A percentile compares a stretch with the other conserved stretches of the same genome.
Evolutionary conservation across 2,329 filamentous ascomycete species (phyloP).

Genomic region (Metarhizium sp.): DNA sequence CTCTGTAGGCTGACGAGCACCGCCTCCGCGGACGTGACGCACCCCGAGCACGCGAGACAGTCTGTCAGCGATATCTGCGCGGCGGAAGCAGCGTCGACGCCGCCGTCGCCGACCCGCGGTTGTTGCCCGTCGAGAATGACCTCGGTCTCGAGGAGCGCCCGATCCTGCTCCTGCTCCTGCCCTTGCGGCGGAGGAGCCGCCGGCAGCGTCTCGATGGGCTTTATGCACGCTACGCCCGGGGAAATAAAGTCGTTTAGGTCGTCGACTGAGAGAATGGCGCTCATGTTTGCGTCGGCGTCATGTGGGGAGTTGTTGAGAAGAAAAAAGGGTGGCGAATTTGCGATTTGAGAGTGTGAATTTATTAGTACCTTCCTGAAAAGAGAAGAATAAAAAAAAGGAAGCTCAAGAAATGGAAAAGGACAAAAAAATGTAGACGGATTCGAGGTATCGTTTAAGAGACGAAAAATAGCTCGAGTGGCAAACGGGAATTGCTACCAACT

Average conservation of each 20-base stretch:
- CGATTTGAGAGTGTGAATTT: neutral
- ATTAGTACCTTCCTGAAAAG: no score
- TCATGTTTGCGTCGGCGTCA: constrained; percentile 49
- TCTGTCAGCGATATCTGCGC: constrained; percentile 94
- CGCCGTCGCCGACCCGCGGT: constrained; percentile 35
- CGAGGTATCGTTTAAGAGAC: no score
- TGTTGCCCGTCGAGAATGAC: constrained; percentile 87
- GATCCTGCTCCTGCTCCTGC: neutral
- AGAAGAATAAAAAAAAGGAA: no score
- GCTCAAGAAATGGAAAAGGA: no score
- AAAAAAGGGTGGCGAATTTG: neutral
- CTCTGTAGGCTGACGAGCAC: constrained; percentile 94
- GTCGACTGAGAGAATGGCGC: constrained; percentile 91
- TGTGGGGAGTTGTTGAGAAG: neutral
- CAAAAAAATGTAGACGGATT: no score
- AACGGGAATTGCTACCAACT: no score
- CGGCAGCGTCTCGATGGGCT: constrained; percentile 88
- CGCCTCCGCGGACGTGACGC: constrained; percentile 93
- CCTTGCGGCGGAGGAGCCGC: constrained; percentile 23
- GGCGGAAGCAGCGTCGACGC: constrained; percentile 40
- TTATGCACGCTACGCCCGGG: constrained; percentile 95
- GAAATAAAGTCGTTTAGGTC: constrained; percentile 99
- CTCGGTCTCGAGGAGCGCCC: constrained; percentile 51
- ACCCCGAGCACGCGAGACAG: constrained; percentile 94
- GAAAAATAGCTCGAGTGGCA: no score